Evolutionary conservation across 129 eudicot genomes (phyloP).

Genomic region (Helianthus tuberosus): DNA sequence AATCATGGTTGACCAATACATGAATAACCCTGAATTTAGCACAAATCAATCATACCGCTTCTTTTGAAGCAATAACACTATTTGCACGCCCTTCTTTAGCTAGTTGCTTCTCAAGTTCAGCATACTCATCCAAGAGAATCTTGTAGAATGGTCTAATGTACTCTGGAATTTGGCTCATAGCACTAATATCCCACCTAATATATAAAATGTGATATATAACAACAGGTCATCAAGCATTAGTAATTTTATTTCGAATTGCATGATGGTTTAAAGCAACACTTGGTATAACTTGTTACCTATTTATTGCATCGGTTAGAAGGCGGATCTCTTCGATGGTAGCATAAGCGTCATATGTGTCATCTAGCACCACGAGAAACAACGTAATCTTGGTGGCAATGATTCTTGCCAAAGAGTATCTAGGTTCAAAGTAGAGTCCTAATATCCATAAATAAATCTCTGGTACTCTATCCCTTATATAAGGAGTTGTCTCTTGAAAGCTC

Average conservation of each 20-base stretch:
- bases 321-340: slow-evolving; percentile 37
- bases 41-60: slow-evolving; percentile 19
- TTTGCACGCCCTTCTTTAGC: slow-evolving; percentile 28
- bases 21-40: no score
- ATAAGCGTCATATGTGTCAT: slow-evolving; percentile 44
- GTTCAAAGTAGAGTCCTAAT: slow-evolving; percentile 41
- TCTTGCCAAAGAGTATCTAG: slow-evolving; percentile 38
- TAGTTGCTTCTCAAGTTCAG: slow-evolving; percentile 29
- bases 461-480: slow-evolving; percentile 43
- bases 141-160: slow-evolving; percentile 29
- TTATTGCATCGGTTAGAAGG: slow-evolving; percentile 34
- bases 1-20: no score
- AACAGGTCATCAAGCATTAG: neutral
- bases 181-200: slow-evolving; percentile 39
- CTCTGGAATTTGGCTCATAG: slow-evolving; percentile 34
- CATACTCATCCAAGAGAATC: slow-evolving; percentile 28
- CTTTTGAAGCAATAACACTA: slow-evolving; percentile 21
- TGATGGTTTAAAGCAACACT: neutral
- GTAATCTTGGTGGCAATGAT: slow-evolving; percentile 32
- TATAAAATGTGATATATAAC: neutral
- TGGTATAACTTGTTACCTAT: slow-evolving; percentile 12
- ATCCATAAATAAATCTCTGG: slow-evolving; percentile 44
- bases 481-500: slow-evolving; percentile 27
- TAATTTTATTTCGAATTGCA: neutral
- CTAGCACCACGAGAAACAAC: slow-evolving; percentile 33